Base-by-base conservation (phyloP, 805 yeast genomes). In the Yueomyces sinensis region DNA sequence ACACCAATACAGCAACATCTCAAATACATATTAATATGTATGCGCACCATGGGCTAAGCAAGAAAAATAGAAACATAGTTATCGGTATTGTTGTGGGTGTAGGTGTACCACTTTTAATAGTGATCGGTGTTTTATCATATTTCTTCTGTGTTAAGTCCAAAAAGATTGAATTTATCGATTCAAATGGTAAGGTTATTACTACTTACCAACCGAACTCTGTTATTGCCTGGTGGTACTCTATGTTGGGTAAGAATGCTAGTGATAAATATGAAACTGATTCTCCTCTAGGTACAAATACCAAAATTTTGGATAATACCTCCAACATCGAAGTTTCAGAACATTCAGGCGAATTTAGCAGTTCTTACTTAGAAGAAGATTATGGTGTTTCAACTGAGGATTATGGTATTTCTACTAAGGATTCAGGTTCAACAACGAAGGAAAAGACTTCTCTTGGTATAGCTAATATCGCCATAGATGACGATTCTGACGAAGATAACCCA, bases 41-140 rank as follows among this genome's bases (percentile, higher is more conserved):
- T 14, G 16, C 32, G 9, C 27, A 17, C 17, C 37, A 45, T 27
- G 78, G 78, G 0, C 55, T 75, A 6, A 63, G 76, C 1, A 47
- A 61, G 13, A 65, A 68, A 33, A 56, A 68, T 38, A 63, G 70
- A 36, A 68, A 67, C 37, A 66, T 77, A 25, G 72, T 78, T 17
- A 66, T 76, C 34, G 86, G 86, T 28, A 75, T 76, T 38, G 77
- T 73, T 20, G 77, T 78, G 5, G 86, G 86, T 36, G 68, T 80
- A 13, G 82, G 82, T 34, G 74, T 76, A 1, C 82, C 87, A 2
- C 42, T 70, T 0, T 50, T 75, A 2, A 29, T 58, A 1, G 43
- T 45, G 3, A 36, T 42, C 3, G 33, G 41, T 4, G 36, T 51
- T 6, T 24, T 53, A n/a, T 31, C 54, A 3, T 57, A 57, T 33